Evolutionary conservation across 2,329 filamentous ascomycete species (phyloP).

Genomic region (Cercospora sp.): DNA sequence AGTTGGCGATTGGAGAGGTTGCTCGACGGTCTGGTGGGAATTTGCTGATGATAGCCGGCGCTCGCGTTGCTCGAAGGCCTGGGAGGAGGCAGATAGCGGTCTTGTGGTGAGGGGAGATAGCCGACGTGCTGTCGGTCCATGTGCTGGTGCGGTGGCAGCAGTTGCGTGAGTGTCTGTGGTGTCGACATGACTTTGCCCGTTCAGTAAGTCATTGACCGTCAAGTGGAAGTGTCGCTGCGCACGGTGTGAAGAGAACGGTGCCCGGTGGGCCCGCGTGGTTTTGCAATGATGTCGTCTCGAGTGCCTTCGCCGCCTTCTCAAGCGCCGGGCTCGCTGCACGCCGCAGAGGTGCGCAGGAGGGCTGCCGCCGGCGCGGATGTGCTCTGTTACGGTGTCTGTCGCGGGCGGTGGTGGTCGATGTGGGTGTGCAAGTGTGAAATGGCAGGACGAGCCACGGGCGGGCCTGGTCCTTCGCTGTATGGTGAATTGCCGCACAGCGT

Average conservation of each 20-base stretch:
- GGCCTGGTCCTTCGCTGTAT: not conserved
- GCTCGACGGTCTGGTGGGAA: constrained; percentile 37
- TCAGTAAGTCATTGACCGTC: constrained; percentile 5
- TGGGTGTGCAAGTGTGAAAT: not conserved
- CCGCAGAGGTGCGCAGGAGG: constrained; percentile 1
- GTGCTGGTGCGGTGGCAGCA: constrained; percentile 36
- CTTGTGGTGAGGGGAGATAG: constrained; percentile 34
- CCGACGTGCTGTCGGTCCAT: constrained; percentile 33
- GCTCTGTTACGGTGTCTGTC: not conserved
- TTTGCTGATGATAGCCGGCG: constrained; percentile 36
- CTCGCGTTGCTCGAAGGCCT: constrained; percentile 38
- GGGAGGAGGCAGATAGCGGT: constrained; percentile 38
- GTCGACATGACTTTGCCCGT: constrained; percentile 31
- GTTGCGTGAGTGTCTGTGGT: constrained; percentile 37
- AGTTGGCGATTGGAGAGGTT: constrained; percentile 35
- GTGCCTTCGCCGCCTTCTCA: constrained; percentile 6
- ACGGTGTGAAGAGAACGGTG: constrained; percentile 3
- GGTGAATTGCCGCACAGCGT: constrained; percentile 7
- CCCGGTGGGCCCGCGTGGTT: constrained; percentile 5
- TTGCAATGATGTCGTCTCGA: constrained; percentile 12
- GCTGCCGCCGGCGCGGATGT: not conserved
- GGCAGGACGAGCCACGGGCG: not conserved
- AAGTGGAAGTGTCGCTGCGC: not conserved
- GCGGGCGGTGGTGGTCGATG: not conserved
- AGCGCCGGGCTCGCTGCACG: constrained; percentile 8